Conservation (phyloP, 805 yeast species). For the Candida vartiovaarae region DNA sequence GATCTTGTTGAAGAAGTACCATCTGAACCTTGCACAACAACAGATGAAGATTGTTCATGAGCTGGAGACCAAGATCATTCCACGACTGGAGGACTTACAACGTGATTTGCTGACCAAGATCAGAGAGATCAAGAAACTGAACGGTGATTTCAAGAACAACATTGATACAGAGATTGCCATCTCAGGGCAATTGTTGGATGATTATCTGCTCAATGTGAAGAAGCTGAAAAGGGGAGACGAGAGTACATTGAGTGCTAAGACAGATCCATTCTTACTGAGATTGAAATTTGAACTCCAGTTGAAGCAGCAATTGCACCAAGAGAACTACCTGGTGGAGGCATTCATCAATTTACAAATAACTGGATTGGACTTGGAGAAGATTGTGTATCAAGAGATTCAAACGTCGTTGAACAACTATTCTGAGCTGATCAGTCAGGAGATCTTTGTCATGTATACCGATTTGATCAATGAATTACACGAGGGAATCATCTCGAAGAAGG, state of each 20-base stretch:
- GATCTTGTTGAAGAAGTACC: conserved; percentile 59
- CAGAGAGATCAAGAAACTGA: conserved; percentile 75
- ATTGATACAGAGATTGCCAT: conserved; percentile 62
- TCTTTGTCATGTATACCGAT: conserved; percentile 59
- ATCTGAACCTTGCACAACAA: conserved; percentile 50
- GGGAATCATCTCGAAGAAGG: conserved; percentile 68
- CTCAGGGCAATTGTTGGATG: conserved; percentile 50
- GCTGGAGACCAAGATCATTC: conserved; percentile 52
- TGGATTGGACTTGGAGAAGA: conserved; percentile 80
- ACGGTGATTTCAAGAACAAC: conserved; percentile 75
- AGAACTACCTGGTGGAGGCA: conserved; percentile 82
- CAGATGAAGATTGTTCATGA: conserved; percentile 51
- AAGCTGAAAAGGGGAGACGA: conserved; percentile 37
- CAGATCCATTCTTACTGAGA: conserved; percentile 79
- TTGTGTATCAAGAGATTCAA: conserved; percentile 80
- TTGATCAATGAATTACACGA: conserved; percentile 57
- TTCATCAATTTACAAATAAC: conserved; percentile 79
- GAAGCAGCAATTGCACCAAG: conserved; percentile 71
- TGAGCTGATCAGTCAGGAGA: conserved; percentile 62
- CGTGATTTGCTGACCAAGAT: conserved; percentile 75
- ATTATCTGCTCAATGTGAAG: conserved; percentile 54
- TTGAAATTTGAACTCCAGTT: conserved; percentile 67
- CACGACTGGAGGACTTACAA: conserved; percentile 58
- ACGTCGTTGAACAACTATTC: conserved; percentile 68
- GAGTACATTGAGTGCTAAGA: conserved; percentile 37